Conservation (phyloP, 306 rosid species). For the Myrica gale region DNA sequence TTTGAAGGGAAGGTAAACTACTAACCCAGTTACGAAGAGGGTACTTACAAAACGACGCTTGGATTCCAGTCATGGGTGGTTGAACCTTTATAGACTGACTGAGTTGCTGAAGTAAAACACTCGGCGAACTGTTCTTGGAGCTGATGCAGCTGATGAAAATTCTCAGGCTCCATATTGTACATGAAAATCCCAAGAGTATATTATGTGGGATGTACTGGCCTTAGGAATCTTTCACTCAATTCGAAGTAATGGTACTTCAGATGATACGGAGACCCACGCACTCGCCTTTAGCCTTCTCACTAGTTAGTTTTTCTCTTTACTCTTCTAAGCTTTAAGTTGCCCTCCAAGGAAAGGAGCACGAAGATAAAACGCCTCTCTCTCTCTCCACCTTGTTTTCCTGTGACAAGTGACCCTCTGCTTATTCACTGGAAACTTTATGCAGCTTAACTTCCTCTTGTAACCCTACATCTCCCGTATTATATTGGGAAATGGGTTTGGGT, state of each 20-base stretch:
- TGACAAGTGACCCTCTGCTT: not conserved
- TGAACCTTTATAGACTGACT: conserved; percentile 5
- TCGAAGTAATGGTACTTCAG: not conserved
- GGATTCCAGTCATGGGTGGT: conserved; percentile 26
- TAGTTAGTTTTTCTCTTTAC: conserved; percentile 10
- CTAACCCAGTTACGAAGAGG: not conserved
- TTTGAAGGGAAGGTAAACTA: not conserved
- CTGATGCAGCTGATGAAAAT: conserved; percentile 34
- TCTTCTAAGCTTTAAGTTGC: conserved; percentile 8
- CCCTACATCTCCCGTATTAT: conserved; percentile 7
- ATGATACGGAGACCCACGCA: not conserved
- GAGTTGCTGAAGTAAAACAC: conserved; percentile 22
- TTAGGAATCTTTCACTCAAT: not conserved
- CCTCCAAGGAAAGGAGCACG: not conserved
- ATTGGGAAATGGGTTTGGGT: not conserved
- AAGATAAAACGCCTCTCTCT: not conserved
- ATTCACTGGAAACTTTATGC: not conserved
- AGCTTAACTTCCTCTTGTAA: conserved; percentile 1
- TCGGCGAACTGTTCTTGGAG: conserved; percentile 34
- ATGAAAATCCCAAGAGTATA: not conserved
- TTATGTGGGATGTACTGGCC: not conserved
- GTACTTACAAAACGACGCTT: conserved; percentile 37
- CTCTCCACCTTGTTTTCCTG: not conserved
- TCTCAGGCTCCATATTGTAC: conserved; percentile 33
- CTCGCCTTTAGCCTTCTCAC: not conserved